Evolutionary conservation across 2,329 filamentous ascomycete genomes (phyloP).

Genomic region (Botrytis deweyae): DNA sequence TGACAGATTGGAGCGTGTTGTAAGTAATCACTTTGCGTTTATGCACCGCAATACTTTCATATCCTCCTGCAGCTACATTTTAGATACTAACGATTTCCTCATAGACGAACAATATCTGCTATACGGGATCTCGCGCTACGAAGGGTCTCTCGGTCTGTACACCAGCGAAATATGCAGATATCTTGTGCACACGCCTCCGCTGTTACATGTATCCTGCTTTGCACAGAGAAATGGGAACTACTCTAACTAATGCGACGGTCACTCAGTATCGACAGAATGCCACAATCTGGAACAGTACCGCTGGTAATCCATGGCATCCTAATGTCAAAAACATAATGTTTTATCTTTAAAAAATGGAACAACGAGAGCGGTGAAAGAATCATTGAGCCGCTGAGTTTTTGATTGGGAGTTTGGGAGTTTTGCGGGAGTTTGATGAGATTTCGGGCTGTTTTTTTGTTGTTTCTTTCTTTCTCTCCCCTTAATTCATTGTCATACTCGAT

Average conservation of each 20-base stretch:
- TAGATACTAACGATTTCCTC: too few relatives aligned
- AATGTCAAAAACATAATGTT: slow-evolving; percentile 41
- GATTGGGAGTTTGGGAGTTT: background rate
- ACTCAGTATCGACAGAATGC: background rate
- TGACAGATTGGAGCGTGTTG: background rate
- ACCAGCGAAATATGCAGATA: slow-evolving; percentile 83
- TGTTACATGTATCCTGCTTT: slow-evolving; percentile 55
- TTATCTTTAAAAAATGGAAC: slow-evolving; percentile 35
- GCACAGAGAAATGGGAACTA: background rate
- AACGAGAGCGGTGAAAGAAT: too few relatives aligned
- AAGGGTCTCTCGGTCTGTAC: slow-evolving; percentile 81
- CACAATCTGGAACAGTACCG: slow-evolving; percentile 14
- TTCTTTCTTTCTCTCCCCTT: background rate
- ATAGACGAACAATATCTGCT: slow-evolving; percentile 54
- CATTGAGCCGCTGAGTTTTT: background rate
- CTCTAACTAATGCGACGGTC: background rate
- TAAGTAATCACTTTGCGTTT: background rate
- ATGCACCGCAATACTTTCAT: too few relatives aligned
- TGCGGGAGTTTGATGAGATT: background rate
- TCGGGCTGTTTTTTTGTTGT: background rate
- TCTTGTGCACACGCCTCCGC: slow-evolving; percentile 74
- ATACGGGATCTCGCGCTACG: slow-evolving; percentile 75
- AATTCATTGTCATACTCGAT: background rate
- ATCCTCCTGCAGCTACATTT: too few relatives aligned
- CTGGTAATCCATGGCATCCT: slow-evolving; percentile 37